Percentiles rank a stretch among this genome's conserved stretches.
phyloP scores from a whole-genome alignment of 2,329 filamentous ascomycete genomes.

The Ceratocystis cacaofunesta region DNA sequence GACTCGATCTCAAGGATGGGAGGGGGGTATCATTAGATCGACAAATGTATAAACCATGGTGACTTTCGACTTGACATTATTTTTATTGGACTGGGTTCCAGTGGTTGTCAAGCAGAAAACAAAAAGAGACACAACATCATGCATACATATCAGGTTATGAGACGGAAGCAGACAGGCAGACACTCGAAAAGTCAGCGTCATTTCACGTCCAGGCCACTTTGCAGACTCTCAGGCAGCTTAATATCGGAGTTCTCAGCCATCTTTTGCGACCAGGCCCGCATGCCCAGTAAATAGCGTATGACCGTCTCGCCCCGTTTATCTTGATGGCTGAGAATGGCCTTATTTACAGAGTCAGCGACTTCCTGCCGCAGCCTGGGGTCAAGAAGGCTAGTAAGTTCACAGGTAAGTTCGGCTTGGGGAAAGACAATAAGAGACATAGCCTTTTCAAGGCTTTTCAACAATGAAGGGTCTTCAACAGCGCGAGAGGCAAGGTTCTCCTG shows the following conservation, averaged over 20 bases:
- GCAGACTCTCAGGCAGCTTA: slow-evolving; percentile 24
- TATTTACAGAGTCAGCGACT: slow-evolving; percentile 81
- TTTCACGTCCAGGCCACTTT: slow-evolving; percentile 25
- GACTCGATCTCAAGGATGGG: too few species aligned
- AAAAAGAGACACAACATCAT: background rate
- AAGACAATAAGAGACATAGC: slow-evolving; percentile 91
- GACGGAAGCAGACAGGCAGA: background rate
- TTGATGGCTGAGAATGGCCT: slow-evolving; percentile 64
- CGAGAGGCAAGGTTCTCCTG: slow-evolving; percentile 74
- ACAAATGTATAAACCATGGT: too few species aligned
- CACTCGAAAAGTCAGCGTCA: background rate
- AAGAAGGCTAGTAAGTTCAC: slow-evolving; percentile 60
- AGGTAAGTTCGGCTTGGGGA: slow-evolving; percentile 61
- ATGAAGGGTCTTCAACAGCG: slow-evolving; percentile 65
- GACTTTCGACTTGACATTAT: too few species aligned
- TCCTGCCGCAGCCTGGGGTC: slow-evolving; percentile 64
- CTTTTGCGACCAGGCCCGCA: slow-evolving; percentile 55
- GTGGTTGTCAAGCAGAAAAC: background rate
- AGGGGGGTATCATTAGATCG: too few species aligned
- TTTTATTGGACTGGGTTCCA: background rate
- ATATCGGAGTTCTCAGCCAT: background rate
- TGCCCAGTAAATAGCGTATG: slow-evolving; percentile 64
- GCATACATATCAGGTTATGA: background rate
- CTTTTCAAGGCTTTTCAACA: slow-evolving; percentile 73
- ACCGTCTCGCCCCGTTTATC: slow-evolving; percentile 63